Conservation (phyloP, 225 moss, liverwort and hornwort species). For the Marchantia polymorpha region DNA sequence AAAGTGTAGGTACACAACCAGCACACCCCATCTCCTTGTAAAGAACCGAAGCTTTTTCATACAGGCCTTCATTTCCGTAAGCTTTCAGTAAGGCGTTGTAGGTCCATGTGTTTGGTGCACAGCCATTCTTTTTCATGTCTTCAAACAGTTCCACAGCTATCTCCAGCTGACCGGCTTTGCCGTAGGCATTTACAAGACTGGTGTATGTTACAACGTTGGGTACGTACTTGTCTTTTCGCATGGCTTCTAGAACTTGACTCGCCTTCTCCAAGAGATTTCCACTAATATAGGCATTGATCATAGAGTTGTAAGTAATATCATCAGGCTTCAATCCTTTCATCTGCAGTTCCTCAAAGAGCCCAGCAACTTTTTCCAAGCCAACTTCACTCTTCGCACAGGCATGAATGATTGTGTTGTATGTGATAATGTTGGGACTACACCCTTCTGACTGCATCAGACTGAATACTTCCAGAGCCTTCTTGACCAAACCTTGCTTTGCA, state of each 20-base stretch:
- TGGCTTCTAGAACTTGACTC: conserved; percentile 55
- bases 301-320: conserved; percentile 82
- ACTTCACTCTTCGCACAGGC: conserved; percentile 60
- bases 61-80: conserved; percentile 67
- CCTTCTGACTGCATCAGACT: conserved; percentile 64
- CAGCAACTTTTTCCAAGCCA: conserved; percentile 53
- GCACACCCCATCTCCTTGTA: conserved; percentile 83
- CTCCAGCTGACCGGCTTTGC: conserved; percentile 72
- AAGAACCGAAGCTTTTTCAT: conserved; percentile 68
- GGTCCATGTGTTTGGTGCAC: conserved; percentile 86
- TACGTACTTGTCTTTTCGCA: conserved; percentile 60
- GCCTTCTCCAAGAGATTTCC: conserved; percentile 61
- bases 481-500: conserved; percentile 74
- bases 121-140: conserved; percentile 92
- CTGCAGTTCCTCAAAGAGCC: conserved; percentile 62
- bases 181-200: conserved; percentile 74
- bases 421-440: conserved; percentile 68
- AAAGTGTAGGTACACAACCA: conserved; percentile 80
- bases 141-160: conserved; percentile 77
- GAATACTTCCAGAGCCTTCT: conserved; percentile 70
- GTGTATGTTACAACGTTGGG: conserved; percentile 93
- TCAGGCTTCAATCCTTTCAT: conserved; percentile 61
- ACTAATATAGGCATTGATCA: conserved; percentile 80
- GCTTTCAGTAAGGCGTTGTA: conserved; percentile 94
- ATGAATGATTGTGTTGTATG: conserved; percentile 76